Evolutionary conservation across 257 asterid species (phyloP), one percentile per base, ranked within the genome.

Genomic region (Plantago major): DNA sequence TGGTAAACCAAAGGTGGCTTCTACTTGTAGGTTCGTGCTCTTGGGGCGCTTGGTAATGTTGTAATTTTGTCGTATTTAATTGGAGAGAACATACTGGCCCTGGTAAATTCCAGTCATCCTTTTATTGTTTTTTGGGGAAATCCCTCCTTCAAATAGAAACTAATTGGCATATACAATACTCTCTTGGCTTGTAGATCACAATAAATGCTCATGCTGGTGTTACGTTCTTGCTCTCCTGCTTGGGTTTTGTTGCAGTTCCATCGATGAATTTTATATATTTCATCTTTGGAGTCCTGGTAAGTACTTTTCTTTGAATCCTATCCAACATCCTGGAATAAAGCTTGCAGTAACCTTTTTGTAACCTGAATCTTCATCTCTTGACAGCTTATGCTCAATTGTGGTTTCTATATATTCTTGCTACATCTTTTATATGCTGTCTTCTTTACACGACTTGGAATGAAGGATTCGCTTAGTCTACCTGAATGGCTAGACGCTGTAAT

Each of bases 351-450:
- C 11, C 22, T 62, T 16, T 8, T 45, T 11, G 38, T 55, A 14
- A 1, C 60, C 40, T 62, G 13, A 52, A 50, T 58, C 43, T 53
- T 14, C 47, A 43, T 42, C 28, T 53, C 28, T 69, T 48, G 65
- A 53, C 99, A 93, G 99, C 96, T 93, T 74, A 13, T 87, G 79
- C 83, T 93, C 68, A 93, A 89, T 56, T 84, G 94, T 46, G 79
- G 80, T 6, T 72, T 76, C 74, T 83, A 80, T 30, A 90, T 85
- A 70, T 85, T 77, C 73, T 72, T 93, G 87, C 86, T 93, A 30
- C 99, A 93, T 71, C 78, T 93, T 65, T 66, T 93, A 9, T 93
- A 89, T 15, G 94, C 99, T n/a, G 54, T 93, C 15, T 89, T 93
- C 74, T 86, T 89, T 51, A 74, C 84, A 46, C 84, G 80, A 70